Evolutionary conservation across 1,284 basidiomycete genomes (phyloP).

Genomic region (Cryptococcus maquisensis): DNA sequence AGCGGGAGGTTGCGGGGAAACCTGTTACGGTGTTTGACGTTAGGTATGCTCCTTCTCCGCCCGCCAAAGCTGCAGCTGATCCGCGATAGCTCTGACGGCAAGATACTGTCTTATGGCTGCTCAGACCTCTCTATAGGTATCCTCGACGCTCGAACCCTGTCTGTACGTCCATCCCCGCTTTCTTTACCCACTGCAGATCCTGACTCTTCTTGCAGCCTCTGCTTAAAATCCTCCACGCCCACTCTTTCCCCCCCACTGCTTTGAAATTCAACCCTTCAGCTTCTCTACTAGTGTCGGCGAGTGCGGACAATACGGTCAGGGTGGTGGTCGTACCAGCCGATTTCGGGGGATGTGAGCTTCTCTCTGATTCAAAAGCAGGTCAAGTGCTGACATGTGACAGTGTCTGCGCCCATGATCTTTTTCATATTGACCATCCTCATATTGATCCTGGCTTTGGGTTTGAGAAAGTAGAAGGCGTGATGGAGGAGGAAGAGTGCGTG

Average conservation of each 20-base stretch:
- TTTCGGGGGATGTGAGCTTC: constrained; percentile 40
- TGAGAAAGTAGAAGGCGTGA: constrained; percentile 4
- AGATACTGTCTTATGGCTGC: constrained; percentile 75
- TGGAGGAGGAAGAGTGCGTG: background rate
- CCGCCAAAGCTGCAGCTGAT: background rate
- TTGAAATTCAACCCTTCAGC: constrained; percentile 81
- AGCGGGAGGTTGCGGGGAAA: constrained; percentile 60
- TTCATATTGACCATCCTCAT: constrained; percentile 18
- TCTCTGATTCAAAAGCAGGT: background rate
- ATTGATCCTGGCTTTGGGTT: constrained; percentile 15
- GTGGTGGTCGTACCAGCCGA: constrained; percentile 66
- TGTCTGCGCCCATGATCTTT: constrained; percentile 10
- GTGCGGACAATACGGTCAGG: constrained; percentile 84
- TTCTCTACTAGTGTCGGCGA: constrained; percentile 80
- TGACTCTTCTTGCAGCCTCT: constrained; percentile 59
- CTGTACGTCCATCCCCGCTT: constrained; percentile 54
- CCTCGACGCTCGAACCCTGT: constrained; percentile 72
- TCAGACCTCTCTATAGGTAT: constrained; percentile 84
- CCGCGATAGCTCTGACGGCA: constrained; percentile 65
- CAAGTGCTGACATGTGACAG: constrained; percentile 1
- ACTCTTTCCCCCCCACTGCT: constrained; percentile 90
- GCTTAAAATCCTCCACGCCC: constrained; percentile 82
- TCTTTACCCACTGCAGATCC: background rate
- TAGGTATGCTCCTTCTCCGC: constrained; percentile 55
- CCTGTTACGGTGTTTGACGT: constrained; percentile 81